Evolutionary conservation across 495 filamentous ascomycete species (phyloP).

Genomic region (Aspergillus ostianus): DNA sequence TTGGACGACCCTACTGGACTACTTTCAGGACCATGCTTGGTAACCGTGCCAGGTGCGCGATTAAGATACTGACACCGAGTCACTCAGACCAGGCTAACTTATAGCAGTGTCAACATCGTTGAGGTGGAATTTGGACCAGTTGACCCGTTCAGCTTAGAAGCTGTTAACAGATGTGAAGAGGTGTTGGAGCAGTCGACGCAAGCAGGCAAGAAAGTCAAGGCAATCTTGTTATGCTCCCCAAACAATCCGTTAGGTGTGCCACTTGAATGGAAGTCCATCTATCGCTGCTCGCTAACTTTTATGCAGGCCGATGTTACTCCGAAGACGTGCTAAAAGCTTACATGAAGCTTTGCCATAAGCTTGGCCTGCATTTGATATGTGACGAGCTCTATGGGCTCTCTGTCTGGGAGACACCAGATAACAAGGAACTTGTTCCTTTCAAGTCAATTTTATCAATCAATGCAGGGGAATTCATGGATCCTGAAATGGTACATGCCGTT

Average conservation of each 20-base stretch:
- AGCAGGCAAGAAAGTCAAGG: slow-evolving; percentile 31
- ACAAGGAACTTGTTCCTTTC: slow-evolving; percentile 23
- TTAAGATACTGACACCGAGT: not conserved
- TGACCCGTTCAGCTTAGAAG: slow-evolving; percentile 42
- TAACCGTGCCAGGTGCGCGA: not conserved
- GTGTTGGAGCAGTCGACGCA: slow-evolving; percentile 9
- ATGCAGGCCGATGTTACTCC: slow-evolving; percentile 38
- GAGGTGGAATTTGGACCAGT: slow-evolving; percentile 35
- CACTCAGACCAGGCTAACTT: slow-evolving; percentile 2
- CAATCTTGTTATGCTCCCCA: slow-evolving; percentile 50
- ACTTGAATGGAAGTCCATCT: not conserved
- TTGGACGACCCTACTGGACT: slow-evolving; percentile 29
- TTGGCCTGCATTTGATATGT: slow-evolving; percentile 46
- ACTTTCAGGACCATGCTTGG: slow-evolving; percentile 20
- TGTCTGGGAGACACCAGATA: slow-evolving; percentile 28
- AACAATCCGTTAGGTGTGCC: slow-evolving; percentile 40
- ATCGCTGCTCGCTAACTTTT: not conserved
- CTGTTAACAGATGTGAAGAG: slow-evolving; percentile 27
- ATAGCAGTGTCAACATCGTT: slow-evolving; percentile 27
- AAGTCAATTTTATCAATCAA: slow-evolving; percentile 39
- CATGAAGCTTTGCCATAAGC: slow-evolving; percentile 34
- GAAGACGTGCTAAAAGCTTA: slow-evolving; percentile 28
- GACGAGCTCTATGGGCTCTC: slow-evolving; percentile 54
- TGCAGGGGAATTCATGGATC: slow-evolving; percentile 34
- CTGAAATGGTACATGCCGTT: slow-evolving; percentile 35